These are phyloP conservation scores for Anthostomella pinea DNA, from an alignment of 2,329 filamentous ascomycete genomes.

Conservation along the genomic window DNA sequence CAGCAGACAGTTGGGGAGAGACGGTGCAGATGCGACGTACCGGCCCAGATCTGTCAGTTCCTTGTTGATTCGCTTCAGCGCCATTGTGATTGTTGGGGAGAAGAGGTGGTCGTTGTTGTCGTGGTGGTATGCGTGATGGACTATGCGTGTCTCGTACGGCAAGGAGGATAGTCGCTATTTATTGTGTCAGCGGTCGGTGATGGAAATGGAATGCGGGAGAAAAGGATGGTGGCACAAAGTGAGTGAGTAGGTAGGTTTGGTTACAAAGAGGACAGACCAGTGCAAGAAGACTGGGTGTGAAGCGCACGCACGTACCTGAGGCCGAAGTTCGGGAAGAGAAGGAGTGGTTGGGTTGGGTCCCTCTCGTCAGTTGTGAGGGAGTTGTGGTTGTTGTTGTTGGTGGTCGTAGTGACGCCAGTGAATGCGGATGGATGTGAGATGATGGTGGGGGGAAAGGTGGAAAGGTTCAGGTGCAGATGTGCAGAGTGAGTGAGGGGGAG, in stretches of 20 bases:
- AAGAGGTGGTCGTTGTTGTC: constrained; percentile 18
- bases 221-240: constrained; percentile 14
- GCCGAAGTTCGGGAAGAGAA: too few species aligned
- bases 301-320: constrained; percentile 17
- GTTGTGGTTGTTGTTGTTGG: constrained; percentile 5
- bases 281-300: too few species aligned
- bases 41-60: constrained; percentile 86
- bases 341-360: constrained; percentile 6
- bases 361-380: too few species aligned
- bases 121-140: constrained; percentile 13
- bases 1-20: constrained; percentile 6
- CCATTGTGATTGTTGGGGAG: constrained; percentile 55
- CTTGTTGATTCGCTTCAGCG: constrained; percentile 93
- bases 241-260: constrained; percentile 9
- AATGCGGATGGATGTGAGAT: too few species aligned
- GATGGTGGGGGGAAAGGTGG: too few species aligned
- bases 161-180: constrained; percentile 23
- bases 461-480: too few species aligned
- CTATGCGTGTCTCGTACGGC: constrained; percentile 17
- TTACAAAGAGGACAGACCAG: constrained; percentile 4
- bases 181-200: constrained; percentile 26
- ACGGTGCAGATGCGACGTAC: constrained; percentile 49
- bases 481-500: too few species aligned
- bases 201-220: constrained; percentile 28
- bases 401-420: too few species aligned